phyloP scores from a whole-genome alignment of 176 grass and related monocot genomes.

The Triticum dicoccoides region DNA sequence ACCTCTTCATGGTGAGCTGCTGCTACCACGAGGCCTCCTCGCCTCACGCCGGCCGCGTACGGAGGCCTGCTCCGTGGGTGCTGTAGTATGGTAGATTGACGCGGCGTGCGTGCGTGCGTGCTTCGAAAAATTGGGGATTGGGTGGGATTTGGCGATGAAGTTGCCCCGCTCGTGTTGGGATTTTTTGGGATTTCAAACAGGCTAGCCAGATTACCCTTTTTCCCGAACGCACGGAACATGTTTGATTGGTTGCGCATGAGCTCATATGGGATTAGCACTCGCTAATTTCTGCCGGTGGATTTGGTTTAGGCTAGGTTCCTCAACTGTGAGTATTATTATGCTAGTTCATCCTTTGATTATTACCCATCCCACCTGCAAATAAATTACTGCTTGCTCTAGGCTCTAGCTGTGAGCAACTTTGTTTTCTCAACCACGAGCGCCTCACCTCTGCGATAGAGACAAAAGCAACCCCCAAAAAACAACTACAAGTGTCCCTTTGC shows the following conservation, averaged over 20 bases:
- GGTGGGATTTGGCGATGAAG: neutral
- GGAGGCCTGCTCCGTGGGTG: too few species aligned
- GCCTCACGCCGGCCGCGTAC: too few species aligned
- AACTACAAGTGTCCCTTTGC: neutral
- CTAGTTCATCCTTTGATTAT: neutral
- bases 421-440: neutral
- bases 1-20: conserved; percentile 79
- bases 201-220: neutral
- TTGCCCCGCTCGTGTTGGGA: too few species aligned
- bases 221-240: neutral
- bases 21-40: too few species aligned
- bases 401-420: neutral
- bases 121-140: neutral
- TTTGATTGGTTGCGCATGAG: neutral
- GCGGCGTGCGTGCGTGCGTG: neutral
- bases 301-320: neutral
- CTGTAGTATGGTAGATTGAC: neutral
- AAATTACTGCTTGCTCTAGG: neutral
- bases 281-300: neutral
- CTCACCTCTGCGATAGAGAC: neutral
- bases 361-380: neutral
- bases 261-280: too few species aligned
- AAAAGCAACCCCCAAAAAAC: neutral
- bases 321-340: neutral
- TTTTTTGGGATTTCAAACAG: neutral